Evolutionary conservation across 106 monocot species (phyloP), one percentile per base, ranked within the genome.

Genomic region (Apostasia shenzhenica): DNA sequence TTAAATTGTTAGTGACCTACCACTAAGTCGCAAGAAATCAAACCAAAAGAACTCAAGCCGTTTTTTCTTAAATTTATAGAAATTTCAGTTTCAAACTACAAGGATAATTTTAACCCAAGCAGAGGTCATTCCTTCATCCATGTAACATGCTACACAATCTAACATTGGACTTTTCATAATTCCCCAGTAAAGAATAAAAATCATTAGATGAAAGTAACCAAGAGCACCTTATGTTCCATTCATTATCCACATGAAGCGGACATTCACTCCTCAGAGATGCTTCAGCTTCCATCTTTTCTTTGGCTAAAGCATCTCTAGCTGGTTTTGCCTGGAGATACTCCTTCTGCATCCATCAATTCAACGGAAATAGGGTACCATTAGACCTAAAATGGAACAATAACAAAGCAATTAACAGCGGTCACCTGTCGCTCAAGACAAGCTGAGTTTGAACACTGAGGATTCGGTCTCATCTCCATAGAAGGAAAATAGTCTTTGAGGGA

Each of bases 381-480:
- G 51, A 75, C 58, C 1, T 10, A 60, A 68, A 54, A 43, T 67
- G 41, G 12, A 42, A 39, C 54, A 26, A 26, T 62, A 40, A 54
- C 8, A 12, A 57, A 67, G 41, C 50, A 62, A 9, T 8, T 39
- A 14, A 38, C 10, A 61, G 5, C 8, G 43, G 40, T 71, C 41
- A 97, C 95, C 89, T 97, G 95, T 37, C 92, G 77, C 45, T 86
- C 84, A 78, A 97, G 59, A 77, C 95, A 97, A 67, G 92, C 89
- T 54, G 67, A 67, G 72, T 97, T 97, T 70, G 87, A 89, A 62
- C 92, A 97, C 66, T 97, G 95, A 11, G 85, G 89, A 66, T 97
- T 97, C 65, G 95, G 95, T 50, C 61, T 92, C 95, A 97, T 89
- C 69, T 89, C 82, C 95, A 97, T 97, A 1, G 95, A 85, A 57